Conservation (phyloP, 371 early-diverging fungal genomes). For the Apophysomyces sp. region DNA sequence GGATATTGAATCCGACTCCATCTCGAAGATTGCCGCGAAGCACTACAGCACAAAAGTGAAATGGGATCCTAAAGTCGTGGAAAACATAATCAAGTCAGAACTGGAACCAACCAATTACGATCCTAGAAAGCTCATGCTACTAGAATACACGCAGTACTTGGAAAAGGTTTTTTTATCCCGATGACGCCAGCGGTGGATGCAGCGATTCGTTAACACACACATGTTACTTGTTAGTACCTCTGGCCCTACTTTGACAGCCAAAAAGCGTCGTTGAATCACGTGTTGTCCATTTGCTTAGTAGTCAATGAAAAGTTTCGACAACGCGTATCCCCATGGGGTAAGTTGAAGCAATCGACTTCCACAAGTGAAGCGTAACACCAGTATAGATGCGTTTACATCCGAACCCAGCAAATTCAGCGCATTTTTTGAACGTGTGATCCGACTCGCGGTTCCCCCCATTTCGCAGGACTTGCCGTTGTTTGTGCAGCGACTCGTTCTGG, state of each 20-base stretch:
- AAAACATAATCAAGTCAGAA: constrained; percentile 57
- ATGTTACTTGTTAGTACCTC: constrained; percentile 52
- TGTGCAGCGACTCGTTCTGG: constrained; percentile 50
- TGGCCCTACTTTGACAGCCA: constrained; percentile 70
- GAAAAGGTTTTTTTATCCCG: constrained; percentile 60
- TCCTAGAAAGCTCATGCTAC: constrained; percentile 54
- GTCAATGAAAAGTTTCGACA: constrained; percentile 85
- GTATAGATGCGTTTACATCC: constrained; percentile 44
- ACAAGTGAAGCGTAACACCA: constrained; percentile 4
- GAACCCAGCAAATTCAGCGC: constrained; percentile 55
- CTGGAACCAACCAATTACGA: constrained; percentile 53
- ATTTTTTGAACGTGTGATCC: constrained; percentile 58
- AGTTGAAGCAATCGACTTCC: constrained; percentile 2
- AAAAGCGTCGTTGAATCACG: constrained; percentile 52
- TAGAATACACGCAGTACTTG: constrained; percentile 80
- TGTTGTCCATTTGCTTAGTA: constrained; percentile 79
- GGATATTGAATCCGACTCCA: constrained; percentile 57
- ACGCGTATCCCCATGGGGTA: constrained; percentile 63
- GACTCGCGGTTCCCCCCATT: constrained; percentile 29
- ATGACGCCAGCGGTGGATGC: not conserved
- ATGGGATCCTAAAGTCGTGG: constrained; percentile 59
- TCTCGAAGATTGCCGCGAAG: constrained; percentile 51
- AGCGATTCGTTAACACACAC: not conserved
- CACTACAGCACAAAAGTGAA: constrained; percentile 34
- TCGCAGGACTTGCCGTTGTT: constrained; percentile 29